Evolutionary conservation across 805 yeast genomes (phyloP).

Genomic region (Lachancea fermentati): DNA sequence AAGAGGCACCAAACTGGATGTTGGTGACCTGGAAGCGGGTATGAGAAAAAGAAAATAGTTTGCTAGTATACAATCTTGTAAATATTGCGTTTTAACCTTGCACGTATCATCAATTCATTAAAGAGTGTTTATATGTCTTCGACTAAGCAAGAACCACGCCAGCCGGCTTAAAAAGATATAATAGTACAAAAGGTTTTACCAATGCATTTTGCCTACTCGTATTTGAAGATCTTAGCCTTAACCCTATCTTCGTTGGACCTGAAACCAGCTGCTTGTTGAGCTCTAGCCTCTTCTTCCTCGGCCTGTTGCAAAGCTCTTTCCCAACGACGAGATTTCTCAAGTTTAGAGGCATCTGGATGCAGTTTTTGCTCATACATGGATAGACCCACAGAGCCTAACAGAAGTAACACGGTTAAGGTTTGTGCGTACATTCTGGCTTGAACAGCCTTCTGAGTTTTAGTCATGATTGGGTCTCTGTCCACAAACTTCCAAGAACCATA

Average conservation of each 20-base stretch:
- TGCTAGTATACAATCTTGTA: not conserved
- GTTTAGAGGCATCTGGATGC: constrained; percentile 36
- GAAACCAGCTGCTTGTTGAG: constrained; percentile 18
- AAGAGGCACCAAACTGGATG: constrained; percentile 72
- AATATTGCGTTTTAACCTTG: not conserved
- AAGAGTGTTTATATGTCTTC: not conserved
- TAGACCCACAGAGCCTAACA: constrained; percentile 63
- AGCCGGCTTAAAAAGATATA: not conserved
- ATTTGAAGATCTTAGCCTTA: constrained; percentile 33
- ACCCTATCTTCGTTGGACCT: constrained; percentile 34
- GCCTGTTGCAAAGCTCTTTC: constrained; percentile 41
- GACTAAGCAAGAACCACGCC: not conserved
- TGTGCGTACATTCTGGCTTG: constrained; percentile 92
- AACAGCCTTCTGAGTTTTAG: constrained; percentile 72
- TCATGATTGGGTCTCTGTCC: constrained; percentile 68
- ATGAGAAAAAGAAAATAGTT: constrained; percentile 29
- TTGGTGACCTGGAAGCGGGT: constrained; percentile 56
- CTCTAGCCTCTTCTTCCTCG: constrained; percentile 34
- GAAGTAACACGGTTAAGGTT: constrained; percentile 64
- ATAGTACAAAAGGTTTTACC: not conserved
- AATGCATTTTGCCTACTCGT: constrained; percentile 4
- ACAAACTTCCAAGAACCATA: constrained; percentile 74
- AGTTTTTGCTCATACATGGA: constrained; percentile 59
- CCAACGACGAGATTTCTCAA: constrained; percentile 39
- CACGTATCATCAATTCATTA: not conserved